Evolutionary conservation across 441 rosid genomes (phyloP).

Genomic region (Isatis lusitanica): DNA sequence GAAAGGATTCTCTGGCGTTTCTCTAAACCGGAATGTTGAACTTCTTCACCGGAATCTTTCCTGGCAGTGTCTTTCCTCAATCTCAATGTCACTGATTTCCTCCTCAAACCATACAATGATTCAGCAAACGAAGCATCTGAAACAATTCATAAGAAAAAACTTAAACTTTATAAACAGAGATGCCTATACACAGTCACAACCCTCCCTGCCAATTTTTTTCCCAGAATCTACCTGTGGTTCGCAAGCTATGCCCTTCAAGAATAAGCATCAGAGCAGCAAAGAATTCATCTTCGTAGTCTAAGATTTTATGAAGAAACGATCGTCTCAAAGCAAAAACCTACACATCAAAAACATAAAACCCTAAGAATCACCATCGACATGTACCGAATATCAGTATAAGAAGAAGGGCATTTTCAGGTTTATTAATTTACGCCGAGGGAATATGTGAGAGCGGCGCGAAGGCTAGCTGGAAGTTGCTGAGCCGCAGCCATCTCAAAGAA

Average conservation of each 20-base stretch:
- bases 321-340: slow-evolving; percentile 95
- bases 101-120: slow-evolving; percentile 91
- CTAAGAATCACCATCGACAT: background rate
- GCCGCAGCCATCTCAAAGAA: slow-evolving; percentile 91
- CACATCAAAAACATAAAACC: background rate
- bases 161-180: background rate
- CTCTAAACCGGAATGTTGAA: slow-evolving; percentile 69
- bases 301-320: slow-evolving; percentile 81
- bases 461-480: slow-evolving; percentile 97
- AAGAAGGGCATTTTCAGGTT: background rate
- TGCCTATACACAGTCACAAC: slow-evolving; percentile 6
- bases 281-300: slow-evolving; percentile 95
- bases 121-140: slow-evolving; percentile 97
- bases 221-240: slow-evolving; percentile 71
- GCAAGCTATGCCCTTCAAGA: slow-evolving; percentile 91
- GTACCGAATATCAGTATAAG: background rate
- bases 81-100: slow-evolving; percentile 72
- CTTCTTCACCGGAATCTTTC: slow-evolving; percentile 47
- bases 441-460: slow-evolving; percentile 94
- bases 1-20: slow-evolving; percentile 84
- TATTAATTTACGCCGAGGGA: slow-evolving; percentile 70
- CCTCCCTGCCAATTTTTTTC: too few relatives aligned
- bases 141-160: background rate
- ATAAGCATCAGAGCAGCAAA: slow-evolving; percentile 83
- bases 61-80: slow-evolving; percentile 47